phyloP scores from a whole-genome alignment of 1,139 yeast species.

The Saccharomyces hybrid region DNA sequence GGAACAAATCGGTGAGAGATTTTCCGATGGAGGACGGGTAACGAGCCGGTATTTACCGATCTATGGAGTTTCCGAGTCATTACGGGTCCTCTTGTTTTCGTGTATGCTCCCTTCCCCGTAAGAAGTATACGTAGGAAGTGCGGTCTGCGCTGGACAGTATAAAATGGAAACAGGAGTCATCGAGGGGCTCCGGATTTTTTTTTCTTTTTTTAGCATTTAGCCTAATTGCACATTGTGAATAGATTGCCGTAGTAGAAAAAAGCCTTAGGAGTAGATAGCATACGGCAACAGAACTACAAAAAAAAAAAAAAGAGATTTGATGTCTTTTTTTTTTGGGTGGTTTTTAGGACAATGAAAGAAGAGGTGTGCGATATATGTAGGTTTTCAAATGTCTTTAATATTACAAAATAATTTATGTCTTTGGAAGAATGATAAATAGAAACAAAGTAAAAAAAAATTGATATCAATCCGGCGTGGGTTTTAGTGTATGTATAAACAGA shows the following conservation, averaged over 20 bases:
- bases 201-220: neutral
- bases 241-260: neutral
- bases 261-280: neutral
- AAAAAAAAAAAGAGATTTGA: neutral
- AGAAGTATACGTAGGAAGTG: no score
- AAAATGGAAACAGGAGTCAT: neutral
- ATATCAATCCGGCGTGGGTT: neutral
- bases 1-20: neutral
- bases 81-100: neutral
- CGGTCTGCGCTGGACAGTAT: no score
- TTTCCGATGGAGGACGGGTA: neutral
- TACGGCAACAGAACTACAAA: neutral
- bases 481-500: neutral
- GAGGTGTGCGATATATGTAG: neutral
- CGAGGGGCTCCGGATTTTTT: neutral
- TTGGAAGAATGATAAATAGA: conserved; percentile 1
- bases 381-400: neutral
- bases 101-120: neutral
- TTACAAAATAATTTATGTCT: neutral
- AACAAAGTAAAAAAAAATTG: neutral
- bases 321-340: neutral
- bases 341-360: neutral
- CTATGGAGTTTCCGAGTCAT: neutral
- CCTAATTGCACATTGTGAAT: neutral
- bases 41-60: neutral